Conservation (phyloP, 495 filamentous ascomycete genomes). For the Aspergillus incahuasiensis region DNA sequence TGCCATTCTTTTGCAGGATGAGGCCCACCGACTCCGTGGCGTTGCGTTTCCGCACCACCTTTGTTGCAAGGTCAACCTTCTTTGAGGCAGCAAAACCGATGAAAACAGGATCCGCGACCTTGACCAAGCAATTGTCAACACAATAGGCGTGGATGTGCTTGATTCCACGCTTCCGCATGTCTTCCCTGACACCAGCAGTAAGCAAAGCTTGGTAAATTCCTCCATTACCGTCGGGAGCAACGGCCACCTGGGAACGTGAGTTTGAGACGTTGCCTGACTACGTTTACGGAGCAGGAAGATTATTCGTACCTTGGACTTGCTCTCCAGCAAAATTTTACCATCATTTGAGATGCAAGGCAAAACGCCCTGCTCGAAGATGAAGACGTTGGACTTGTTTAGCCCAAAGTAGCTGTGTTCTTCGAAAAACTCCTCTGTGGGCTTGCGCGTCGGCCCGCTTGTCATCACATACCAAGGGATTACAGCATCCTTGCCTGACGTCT, state of each 20-base stretch:
- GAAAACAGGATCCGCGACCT: slow-evolving; percentile 93
- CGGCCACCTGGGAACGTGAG: slow-evolving; percentile 57
- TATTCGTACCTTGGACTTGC: slow-evolving; percentile 67
- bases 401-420: slow-evolving; percentile 86
- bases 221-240: slow-evolving; percentile 97
- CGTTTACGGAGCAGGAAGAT: neutral
- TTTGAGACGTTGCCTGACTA: neutral
- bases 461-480: slow-evolving; percentile 98
- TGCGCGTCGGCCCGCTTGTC: slow-evolving; percentile 95
- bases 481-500: slow-evolving; percentile 59
- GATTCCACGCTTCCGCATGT: slow-evolving; percentile 86
- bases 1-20: slow-evolving; percentile 91
- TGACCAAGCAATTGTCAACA: slow-evolving; percentile 98
- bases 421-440: slow-evolving; percentile 91
- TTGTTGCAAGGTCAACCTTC: slow-evolving; percentile 93
- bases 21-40: slow-evolving; percentile 95
- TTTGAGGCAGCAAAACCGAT: slow-evolving; percentile 88
- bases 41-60: slow-evolving; percentile 96
- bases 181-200: slow-evolving; percentile 72
- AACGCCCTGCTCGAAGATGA: slow-evolving; percentile 95
- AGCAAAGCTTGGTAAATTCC: slow-evolving; percentile 93
- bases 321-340: slow-evolving; percentile 92
- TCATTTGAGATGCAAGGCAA: slow-evolving; percentile 97
- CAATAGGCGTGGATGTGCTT: slow-evolving; percentile 97
- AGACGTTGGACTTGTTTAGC: slow-evolving; percentile 74